These are phyloP conservation scores for Phytophthora gonapodyides DNA, from an alignment of 352 stramenopile genomes.

Conservation along the genomic window DNA sequence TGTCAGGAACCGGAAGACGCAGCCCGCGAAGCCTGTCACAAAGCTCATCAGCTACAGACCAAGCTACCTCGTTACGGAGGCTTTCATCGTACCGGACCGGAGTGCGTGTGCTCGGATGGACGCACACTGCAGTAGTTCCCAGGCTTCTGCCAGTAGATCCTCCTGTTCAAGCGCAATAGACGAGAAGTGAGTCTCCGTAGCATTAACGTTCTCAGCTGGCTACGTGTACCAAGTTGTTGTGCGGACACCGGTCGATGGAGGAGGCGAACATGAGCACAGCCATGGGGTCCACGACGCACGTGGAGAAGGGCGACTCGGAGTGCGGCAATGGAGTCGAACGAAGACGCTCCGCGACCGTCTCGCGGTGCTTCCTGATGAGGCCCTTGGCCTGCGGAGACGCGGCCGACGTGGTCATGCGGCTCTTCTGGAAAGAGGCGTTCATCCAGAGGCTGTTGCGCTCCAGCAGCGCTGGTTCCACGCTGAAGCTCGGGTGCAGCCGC, in stretches of 20 bases:
- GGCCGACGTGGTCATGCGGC: slow-evolving; percentile 66
- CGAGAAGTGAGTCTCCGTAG: not conserved
- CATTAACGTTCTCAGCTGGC: not conserved
- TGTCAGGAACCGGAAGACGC: slow-evolving; percentile 61
- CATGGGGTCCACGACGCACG: slow-evolving; percentile 57
- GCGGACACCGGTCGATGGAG: slow-evolving; percentile 62
- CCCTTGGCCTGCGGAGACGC: slow-evolving; percentile 59
- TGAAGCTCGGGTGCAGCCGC: slow-evolving; percentile 56
- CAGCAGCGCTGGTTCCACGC: slow-evolving; percentile 56
- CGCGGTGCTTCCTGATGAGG: slow-evolving; percentile 58
- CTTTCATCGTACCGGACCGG: slow-evolving; percentile 42
- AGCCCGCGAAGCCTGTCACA: slow-evolving; percentile 54
- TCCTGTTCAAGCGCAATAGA: slow-evolving; percentile 37
- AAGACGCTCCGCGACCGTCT: slow-evolving; percentile 45
- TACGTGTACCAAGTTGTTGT: slow-evolving; percentile 52
- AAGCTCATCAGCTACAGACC: slow-evolving; percentile 1
- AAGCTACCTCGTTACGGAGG: not conserved
- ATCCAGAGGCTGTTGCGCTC: slow-evolving; percentile 81
- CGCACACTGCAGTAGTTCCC: slow-evolving; percentile 53
- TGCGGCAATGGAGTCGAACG: slow-evolving; percentile 40
- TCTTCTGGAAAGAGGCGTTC: slow-evolving; percentile 84
- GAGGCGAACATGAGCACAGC: slow-evolving; percentile 66
- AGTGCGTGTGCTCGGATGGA: slow-evolving; percentile 51
- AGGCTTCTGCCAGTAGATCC: slow-evolving; percentile 56
- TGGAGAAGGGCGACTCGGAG: slow-evolving; percentile 57